A percentile compares a stretch with the other conserved stretches of the same genome.
Conservation (phyloP, 257 asterid genomes). For the Solanum medicagineum region DNA sequence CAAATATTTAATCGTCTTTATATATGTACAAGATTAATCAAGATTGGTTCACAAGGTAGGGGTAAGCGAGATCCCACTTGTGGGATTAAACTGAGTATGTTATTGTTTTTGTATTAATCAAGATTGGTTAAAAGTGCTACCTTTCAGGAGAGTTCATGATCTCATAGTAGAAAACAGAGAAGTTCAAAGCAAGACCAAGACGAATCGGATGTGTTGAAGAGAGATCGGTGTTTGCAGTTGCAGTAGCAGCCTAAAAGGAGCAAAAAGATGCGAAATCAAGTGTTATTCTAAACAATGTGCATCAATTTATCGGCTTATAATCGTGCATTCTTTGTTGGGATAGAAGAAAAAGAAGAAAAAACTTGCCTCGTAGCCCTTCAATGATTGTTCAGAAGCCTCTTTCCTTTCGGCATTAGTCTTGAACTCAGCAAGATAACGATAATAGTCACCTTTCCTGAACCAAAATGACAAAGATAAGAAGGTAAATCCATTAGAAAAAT, state of each 20-base stretch:
- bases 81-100: neutral
- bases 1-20: neutral
- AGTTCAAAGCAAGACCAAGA: constrained; percentile 87
- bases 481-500: neutral
- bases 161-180: constrained; percentile 81
- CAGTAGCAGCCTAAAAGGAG: constrained; percentile 50
- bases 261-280: neutral
- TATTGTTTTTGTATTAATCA: neutral
- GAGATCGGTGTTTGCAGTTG: constrained; percentile 57
- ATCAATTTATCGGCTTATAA: neutral
- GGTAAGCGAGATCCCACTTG: neutral
- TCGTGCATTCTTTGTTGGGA: neutral
- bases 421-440: constrained; percentile 84
- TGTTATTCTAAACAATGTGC: neutral
- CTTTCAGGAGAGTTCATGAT: constrained; percentile 87
- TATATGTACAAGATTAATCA: neutral
- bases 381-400: constrained; percentile 73
- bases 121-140: constrained; percentile 9
- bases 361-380: constrained; percentile 81
- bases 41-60: neutral
- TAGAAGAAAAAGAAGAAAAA: neutral
- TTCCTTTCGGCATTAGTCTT: constrained; percentile 64
- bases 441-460: constrained; percentile 82
- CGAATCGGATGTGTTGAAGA: constrained; percentile 92
- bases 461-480: neutral